A percentile compares a stretch with the other conserved stretches of the same genome.
Evolutionary conservation across 208 protist species (phyloP).

Genomic region (Wallacemonas rigidus): DNA sequence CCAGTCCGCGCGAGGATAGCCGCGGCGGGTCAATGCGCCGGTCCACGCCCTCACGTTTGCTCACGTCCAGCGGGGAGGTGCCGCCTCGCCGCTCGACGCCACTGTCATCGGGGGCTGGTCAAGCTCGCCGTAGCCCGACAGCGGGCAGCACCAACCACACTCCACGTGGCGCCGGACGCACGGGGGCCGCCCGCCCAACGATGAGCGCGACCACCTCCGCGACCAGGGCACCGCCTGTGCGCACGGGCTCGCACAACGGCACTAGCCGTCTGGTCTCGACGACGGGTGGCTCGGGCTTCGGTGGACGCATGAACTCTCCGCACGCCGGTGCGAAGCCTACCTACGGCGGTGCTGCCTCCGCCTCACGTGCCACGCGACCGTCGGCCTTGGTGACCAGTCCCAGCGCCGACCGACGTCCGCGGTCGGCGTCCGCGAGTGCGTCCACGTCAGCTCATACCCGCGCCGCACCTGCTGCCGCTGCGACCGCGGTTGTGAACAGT

Average conservation of each 20-base stretch:
- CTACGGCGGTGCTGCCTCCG: neutral
- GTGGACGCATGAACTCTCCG: constrained; percentile 4
- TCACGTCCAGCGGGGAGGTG: neutral
- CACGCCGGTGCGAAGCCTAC: neutral
- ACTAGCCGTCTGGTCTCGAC: neutral
- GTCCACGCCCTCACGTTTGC: constrained; percentile 4
- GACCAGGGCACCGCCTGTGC: neutral
- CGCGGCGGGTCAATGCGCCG: constrained; percentile 7
- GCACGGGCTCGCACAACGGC: constrained; percentile 2
- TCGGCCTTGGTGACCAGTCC: neutral
- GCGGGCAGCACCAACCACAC: neutral
- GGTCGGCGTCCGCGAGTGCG: neutral
- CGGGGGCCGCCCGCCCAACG: too few relatives aligned
- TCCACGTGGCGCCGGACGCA: neutral
- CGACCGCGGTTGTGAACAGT: constrained; percentile 2
- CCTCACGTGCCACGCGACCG: neutral
- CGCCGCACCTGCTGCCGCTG: neutral
- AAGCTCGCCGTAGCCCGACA: neutral
- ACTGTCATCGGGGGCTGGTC: neutral
- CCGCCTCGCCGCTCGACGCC: neutral
- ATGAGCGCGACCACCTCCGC: neutral
- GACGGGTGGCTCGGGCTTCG: constrained; percentile 1
- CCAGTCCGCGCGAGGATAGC: constrained; percentile 7
- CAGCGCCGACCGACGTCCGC: neutral
- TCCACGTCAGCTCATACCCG: neutral